phyloP scores from a whole-genome alignment of 305 asterid species.

The Ilex paraguariensis region DNA sequence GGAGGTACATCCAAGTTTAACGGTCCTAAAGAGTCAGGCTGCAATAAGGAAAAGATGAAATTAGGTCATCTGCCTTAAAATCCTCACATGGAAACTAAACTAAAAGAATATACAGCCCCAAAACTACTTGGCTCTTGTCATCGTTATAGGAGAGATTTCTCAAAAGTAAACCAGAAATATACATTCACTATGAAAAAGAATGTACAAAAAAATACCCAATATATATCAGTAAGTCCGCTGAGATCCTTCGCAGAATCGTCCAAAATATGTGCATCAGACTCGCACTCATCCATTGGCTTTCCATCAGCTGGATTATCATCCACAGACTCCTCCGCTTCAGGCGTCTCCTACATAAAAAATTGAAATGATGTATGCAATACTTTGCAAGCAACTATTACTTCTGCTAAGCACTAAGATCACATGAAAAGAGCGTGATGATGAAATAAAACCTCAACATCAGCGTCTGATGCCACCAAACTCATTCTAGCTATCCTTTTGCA shows the following conservation, averaged over 20 bases:
- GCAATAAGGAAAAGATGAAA: slow-evolving; percentile 28
- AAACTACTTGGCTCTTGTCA: neutral
- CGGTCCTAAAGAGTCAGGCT: slow-evolving; percentile 96
- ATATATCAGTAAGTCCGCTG: slow-evolving; percentile 65
- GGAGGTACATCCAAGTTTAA: slow-evolving; percentile 88
- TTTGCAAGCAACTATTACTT: too few relatives aligned
- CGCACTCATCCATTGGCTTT: slow-evolving; percentile 34
- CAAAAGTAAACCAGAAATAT: neutral
- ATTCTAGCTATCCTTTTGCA: slow-evolving; percentile 23
- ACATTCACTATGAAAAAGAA: neutral
- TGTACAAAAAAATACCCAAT: slow-evolving; percentile 64
- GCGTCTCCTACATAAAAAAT: slow-evolving; percentile 40
- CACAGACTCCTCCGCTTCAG: slow-evolving; percentile 35
- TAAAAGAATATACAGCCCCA: too few relatives aligned
- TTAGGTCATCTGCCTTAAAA: slow-evolving; percentile 15
- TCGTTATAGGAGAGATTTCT: neutral
- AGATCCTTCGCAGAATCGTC: slow-evolving; percentile 52
- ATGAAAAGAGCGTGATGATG: neutral
- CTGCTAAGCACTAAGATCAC: neutral
- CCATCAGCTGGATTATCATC: slow-evolving; percentile 24
- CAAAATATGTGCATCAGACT: slow-evolving; percentile 26
- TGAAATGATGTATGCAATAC: neutral
- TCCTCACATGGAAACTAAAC: neutral
- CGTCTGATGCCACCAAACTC: slow-evolving; percentile 31
- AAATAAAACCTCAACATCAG: slow-evolving; percentile 50